Evolutionary conservation across 1,284 basidiomycete species (phyloP), one percentile per base, ranked within the genome.

Genomic region (Fistulinella cinereoalba): DNA sequence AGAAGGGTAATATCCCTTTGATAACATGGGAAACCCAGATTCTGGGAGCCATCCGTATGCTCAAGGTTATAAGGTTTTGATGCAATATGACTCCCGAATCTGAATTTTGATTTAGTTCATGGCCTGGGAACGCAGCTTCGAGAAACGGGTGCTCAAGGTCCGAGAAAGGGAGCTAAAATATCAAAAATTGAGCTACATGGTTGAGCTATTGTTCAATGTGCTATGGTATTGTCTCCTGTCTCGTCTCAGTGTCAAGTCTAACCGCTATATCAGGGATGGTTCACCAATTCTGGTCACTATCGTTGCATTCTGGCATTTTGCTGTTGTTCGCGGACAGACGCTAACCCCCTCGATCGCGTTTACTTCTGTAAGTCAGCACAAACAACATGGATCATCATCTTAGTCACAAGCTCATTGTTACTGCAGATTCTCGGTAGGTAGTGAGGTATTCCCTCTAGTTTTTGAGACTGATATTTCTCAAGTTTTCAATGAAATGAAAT

Each of bases 101-200:
- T 60, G 37, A 68, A 39, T 3, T 23, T 31, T 8, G 8, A 21
- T 19, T 21, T 51, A 88, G 81, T 94, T 94, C 67, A 94, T 95
- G 90, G 91, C 90, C 10, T 95, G 92, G 92, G 94, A 97, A 68
- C 81, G 89, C 18, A 89, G 83, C 57, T 96, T 96, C 58, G 92
- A 96, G 68, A 73, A 75, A 25, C 76, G 79, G 8, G 83, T 96
- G 8, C 66, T 88, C 46, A 81, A 78, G 43, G 75, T 95, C 50
- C 80, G 92, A 21, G 80, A 79, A 40, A 84, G 82, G 55, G 92
- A 96, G 65, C 73, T 96, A 12, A 83, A 82, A 56, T 92, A 83
- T 66, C 90, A 93, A 65, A 84, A 82, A 52, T 68, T 89, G 46
- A 95, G 92, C 68, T 96, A 92, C 65, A 78, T 80, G 37, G 88